phyloP scores from a whole-genome alignment of 768 basidiomycete genomes.

The Udeniomyces megalosporus region DNA sequence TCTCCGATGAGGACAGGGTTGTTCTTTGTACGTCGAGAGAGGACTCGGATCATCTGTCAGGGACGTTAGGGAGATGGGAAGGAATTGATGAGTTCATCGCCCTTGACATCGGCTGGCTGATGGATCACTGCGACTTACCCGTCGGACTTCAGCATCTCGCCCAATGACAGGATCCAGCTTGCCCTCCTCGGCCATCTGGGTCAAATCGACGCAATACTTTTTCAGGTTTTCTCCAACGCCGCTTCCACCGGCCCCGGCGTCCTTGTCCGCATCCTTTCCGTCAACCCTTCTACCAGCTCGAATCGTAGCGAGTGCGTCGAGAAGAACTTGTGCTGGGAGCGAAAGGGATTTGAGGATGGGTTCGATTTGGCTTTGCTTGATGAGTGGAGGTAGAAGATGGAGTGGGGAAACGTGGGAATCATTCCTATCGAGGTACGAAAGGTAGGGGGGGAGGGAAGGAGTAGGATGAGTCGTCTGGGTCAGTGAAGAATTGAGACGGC shows the following conservation, averaged over 20 bases:
- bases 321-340: constrained; percentile 44
- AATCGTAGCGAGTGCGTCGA: constrained; percentile 59
- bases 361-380: constrained; percentile 54
- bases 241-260: not conserved
- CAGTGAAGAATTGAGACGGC: constrained; percentile 21
- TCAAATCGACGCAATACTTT: constrained; percentile 47
- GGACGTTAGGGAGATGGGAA: not conserved
- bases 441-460: not conserved
- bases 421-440: constrained; percentile 37
- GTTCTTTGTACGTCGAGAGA: constrained; percentile 13
- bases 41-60: not conserved
- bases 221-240: constrained; percentile 4
- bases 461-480: not conserved
- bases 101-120: not conserved
- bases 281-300: constrained; percentile 76
- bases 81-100: not conserved
- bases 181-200: constrained; percentile 63
- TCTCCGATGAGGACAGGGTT: constrained; percentile 59
- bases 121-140: too few relatives aligned
- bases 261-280: constrained; percentile 69
- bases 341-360: constrained; percentile 35
- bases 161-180: constrained; percentile 60
- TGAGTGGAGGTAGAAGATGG: constrained; percentile 68
- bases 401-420: constrained; percentile 89
- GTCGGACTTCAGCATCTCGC: constrained; percentile 23